phyloP scores from a whole-genome alignment of 495 filamentous ascomycete genomes.

The Talaromyces liani region DNA sequence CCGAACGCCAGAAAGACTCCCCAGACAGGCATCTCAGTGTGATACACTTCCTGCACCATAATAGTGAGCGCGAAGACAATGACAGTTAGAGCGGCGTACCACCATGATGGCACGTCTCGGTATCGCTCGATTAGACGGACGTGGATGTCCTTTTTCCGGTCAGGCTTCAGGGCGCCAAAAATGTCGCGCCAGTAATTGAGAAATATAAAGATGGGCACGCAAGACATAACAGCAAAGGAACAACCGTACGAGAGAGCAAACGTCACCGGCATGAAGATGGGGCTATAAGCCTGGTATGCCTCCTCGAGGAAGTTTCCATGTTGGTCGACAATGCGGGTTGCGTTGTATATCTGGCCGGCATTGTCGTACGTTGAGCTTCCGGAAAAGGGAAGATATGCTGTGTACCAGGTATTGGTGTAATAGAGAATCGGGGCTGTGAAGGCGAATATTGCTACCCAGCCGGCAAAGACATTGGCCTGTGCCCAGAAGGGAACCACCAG shows the following conservation, averaged over 20 bases:
- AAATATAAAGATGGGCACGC: constrained; percentile 28
- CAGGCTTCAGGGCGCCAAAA: constrained; percentile 18
- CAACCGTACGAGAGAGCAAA: constrained; percentile 76
- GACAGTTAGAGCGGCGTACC: constrained; percentile 66
- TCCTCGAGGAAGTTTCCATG: constrained; percentile 68
- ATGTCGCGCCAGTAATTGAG: constrained; percentile 25
- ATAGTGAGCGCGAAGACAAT: constrained; percentile 67
- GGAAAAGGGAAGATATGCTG: constrained; percentile 71
- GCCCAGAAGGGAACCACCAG: constrained; percentile 84
- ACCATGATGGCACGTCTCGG: constrained; percentile 66
- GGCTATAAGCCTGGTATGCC: constrained; percentile 69
- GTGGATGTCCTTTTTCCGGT: constrained; percentile 60
- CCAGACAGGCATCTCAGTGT: constrained; percentile 68
- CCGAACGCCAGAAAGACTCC: constrained; percentile 67
- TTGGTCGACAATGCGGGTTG: constrained; percentile 64
- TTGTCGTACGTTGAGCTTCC: constrained; percentile 73
- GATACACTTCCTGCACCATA: constrained; percentile 76
- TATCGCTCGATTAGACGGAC: constrained; percentile 66
- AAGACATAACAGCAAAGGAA: constrained; percentile 73
- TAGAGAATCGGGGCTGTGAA: constrained; percentile 68
- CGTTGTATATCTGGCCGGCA: constrained; percentile 68
- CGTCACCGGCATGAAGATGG: constrained; percentile 76
- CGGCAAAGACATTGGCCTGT: constrained; percentile 76
- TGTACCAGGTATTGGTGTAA: constrained; percentile 66
- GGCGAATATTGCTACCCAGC: constrained; percentile 77